These are phyloP conservation scores for Penicillium fimorum DNA, from an alignment of 495 filamentous ascomycete genomes.

Conservation along the genomic window DNA sequence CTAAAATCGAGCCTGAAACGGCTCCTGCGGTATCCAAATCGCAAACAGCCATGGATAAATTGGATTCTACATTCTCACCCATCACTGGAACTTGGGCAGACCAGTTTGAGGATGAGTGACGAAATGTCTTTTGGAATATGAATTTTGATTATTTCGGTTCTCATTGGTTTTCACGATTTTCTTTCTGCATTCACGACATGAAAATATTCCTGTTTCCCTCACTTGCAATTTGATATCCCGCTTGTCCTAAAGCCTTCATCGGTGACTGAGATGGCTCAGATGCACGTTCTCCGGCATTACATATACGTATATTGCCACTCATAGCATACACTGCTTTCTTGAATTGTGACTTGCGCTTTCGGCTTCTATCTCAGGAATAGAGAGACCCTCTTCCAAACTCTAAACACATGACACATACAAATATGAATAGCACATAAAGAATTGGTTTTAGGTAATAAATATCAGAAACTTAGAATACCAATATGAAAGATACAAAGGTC, in stretches of 20 bases:
- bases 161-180: slow-evolving; percentile 5
- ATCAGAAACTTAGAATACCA: too few species aligned
- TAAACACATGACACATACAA: too few species aligned
- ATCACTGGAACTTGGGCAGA: slow-evolving; percentile 41
- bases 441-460: too few species aligned
- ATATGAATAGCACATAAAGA: too few species aligned
- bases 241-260: background rate
- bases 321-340: background rate
- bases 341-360: background rate
- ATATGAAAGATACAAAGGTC: too few species aligned
- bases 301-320: background rate
- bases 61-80: slow-evolving; percentile 26
- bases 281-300: background rate
- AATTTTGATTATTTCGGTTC: background rate
- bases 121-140: background rate
- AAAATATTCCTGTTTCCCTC: background rate
- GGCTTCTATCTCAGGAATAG: too few species aligned
- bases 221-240: slow-evolving; percentile 9
- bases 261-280: background rate
- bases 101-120: slow-evolving; percentile 34
- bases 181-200: slow-evolving; percentile 1
- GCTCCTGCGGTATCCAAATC: slow-evolving; percentile 6
- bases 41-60: slow-evolving; percentile 23
- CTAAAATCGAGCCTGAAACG: background rate
- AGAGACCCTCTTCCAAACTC: too few species aligned